Evolutionary conservation across 805 yeast genomes (phyloP).

Genomic region (Metschnikowia bowlesiae): DNA sequence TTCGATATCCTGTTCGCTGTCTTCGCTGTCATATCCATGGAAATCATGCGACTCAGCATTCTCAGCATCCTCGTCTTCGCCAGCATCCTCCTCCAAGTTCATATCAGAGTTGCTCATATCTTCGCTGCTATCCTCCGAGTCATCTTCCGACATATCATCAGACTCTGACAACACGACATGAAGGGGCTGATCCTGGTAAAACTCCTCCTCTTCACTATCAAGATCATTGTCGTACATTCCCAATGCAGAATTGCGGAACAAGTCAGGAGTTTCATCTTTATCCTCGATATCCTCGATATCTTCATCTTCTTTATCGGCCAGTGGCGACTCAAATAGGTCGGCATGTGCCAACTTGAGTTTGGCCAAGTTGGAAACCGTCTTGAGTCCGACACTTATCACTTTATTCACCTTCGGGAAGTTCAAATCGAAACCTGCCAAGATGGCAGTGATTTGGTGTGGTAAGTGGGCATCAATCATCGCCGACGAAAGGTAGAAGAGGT

Average conservation of each 20-base stretch:
- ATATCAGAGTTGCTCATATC: conserved; percentile 24
- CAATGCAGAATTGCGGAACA: conserved; percentile 81
- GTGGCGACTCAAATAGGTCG: conserved; percentile 48
- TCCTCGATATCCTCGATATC: conserved; percentile 50
- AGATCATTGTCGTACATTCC: conserved; percentile 90
- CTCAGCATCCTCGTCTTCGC: conserved; percentile 20
- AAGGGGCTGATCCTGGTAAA: conserved; percentile 30
- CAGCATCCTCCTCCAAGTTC: conserved; percentile 21
- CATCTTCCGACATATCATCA: conserved; percentile 22
- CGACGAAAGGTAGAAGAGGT: conserved; percentile 59
- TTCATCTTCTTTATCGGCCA: conserved; percentile 47
- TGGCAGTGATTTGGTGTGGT: conserved; percentile 51
- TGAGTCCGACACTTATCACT: conserved; percentile 54
- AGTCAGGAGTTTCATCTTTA: conserved; percentile 73
- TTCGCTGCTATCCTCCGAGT: conserved; percentile 19
- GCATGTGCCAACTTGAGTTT: conserved; percentile 53
- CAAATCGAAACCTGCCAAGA: conserved; percentile 65
- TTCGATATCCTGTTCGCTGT: conserved; percentile 31
- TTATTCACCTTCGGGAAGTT: conserved; percentile 65
- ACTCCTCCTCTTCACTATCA: conserved; percentile 56
- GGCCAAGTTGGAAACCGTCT: conserved; percentile 55
- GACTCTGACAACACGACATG: conserved; percentile 36
- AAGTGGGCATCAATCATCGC: conserved; percentile 66
- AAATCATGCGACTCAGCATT: conserved; percentile 15
- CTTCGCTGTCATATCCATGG: conserved; percentile 21